Base-by-base conservation (phyloP, 257 asterid genomes). In the Solanum paucissectum region DNA sequence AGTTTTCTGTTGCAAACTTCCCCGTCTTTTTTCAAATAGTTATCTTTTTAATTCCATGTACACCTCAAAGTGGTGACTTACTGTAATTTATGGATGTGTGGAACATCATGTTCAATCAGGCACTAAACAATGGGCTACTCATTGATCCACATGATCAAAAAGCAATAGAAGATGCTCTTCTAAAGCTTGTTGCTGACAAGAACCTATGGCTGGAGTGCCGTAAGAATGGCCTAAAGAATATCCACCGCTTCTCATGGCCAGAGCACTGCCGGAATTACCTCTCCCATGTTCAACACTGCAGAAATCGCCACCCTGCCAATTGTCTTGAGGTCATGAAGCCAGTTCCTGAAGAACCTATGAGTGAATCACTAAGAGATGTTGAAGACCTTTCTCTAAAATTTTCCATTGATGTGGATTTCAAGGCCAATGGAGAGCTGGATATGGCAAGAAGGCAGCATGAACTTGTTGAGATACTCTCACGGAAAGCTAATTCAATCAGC, bases 221-320 rank as follows among this genome's bases (percentile, higher is more conserved):
- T 49, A 92, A 90, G 90, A 91, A 90, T 83, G 98, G 98, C 49
- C 90, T 94, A 66, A 92, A 91, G 87, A 89, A 93, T 60, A 93
- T 94, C 90, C 96, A 93, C 79, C 88, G 66, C 69, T 94, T 93
- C 91, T 93, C 96, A 76, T 93, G 98, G 98, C 93, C 93, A 55
- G 96, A 94, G 90, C 98, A 93, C 88, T 94, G 96, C 88, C 92
- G 87, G 42, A 93, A 87, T 90, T 94, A 94, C 93, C 94, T 94
- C 42, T 88, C 93, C 75, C 91, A 92, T 71, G 46, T 93, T 60
- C 93, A 92, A 91, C 93, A 88, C 55, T 92, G 94, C 92, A 92
- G 91, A 87, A 85, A 87, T 23, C 46, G 88, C 91, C 93, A 92
- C 86, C 93, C 95, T 25, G 89, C 83, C 77, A 92, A 89, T 82